Percentiles rank a stretch among this genome's conserved stretches.
Evolutionary conservation across 2,329 filamentous ascomycete genomes (phyloP).

Genomic region (Gremmenia infestans): DNA sequence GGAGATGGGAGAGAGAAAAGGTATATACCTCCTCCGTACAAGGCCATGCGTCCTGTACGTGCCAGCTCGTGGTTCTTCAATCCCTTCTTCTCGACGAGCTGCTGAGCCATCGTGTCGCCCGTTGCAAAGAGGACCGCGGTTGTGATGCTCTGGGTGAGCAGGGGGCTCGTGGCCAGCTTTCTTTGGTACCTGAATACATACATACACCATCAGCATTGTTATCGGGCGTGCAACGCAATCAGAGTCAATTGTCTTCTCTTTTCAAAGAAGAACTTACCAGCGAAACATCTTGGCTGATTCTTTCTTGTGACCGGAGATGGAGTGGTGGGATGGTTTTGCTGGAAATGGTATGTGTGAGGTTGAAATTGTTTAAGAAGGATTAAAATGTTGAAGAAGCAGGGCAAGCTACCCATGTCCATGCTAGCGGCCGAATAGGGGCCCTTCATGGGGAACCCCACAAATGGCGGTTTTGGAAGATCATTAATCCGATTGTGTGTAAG

Average conservation of each 20-base stretch:
- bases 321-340: too few species aligned
- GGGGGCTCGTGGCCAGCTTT: conserved; percentile 71
- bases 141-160: conserved; percentile 86
- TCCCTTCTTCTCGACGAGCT: conserved; percentile 79
- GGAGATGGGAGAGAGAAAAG: neutral
- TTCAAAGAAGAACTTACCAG: conserved; percentile 21
- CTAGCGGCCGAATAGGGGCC: too few species aligned
- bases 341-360: too few species aligned
- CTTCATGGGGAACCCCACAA: neutral
- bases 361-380: too few species aligned
- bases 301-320: too few species aligned
- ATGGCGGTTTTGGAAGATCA: neutral
- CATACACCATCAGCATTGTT: conserved; percentile 8
- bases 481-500: neutral
- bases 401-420: too few species aligned
- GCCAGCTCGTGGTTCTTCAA: conserved; percentile 67
- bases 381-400: too few species aligned
- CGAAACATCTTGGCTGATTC: conserved; percentile 26
- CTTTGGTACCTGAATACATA: conserved; percentile 68
- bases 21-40: conserved; percentile 67
- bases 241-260: neutral
- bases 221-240: neutral
- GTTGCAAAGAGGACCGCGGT: conserved; percentile 90
- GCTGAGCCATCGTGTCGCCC: conserved; percentile 87
- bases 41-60: conserved; percentile 72